phyloP scores from a whole-genome alignment of 306 rosid genomes.

The Cucurbita pepo region DNA sequence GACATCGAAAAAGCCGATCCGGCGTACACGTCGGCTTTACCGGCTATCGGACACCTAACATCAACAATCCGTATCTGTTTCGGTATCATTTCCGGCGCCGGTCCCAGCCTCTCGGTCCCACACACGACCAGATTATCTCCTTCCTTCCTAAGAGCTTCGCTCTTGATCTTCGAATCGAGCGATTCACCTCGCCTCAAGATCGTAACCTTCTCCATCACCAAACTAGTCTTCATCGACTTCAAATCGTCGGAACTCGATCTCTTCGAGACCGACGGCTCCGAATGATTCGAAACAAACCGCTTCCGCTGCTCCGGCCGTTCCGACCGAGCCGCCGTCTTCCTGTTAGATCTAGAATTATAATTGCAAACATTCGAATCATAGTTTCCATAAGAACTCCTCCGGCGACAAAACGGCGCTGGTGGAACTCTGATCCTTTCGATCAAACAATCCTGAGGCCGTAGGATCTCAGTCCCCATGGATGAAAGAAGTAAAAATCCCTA shows the following conservation, averaged over 20 bases:
- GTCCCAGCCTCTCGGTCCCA: slow-evolving; percentile 45
- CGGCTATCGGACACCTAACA: neutral
- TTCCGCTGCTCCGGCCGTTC: slow-evolving; percentile 25
- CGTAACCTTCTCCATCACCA: slow-evolving; percentile 45
- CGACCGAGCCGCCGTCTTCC: slow-evolving; percentile 26
- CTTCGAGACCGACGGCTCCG: slow-evolving; percentile 10
- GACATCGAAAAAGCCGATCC: slow-evolving; percentile 74
- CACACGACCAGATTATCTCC: slow-evolving; percentile 24
- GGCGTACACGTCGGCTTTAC: slow-evolving; percentile 45
- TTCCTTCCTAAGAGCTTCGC: slow-evolving; percentile 23
- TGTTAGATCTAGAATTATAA: slow-evolving; percentile 16
- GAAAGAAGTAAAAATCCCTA: neutral
- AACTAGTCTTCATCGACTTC: slow-evolving; percentile 10
- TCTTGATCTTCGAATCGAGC: slow-evolving; percentile 40
- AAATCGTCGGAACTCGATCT: slow-evolving; percentile 37
- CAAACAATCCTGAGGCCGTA: slow-evolving; percentile 63
- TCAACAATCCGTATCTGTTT: slow-evolving; percentile 32
- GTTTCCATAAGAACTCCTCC: slow-evolving; percentile 15
- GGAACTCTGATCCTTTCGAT: slow-evolving; percentile 31
- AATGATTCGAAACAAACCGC: neutral
- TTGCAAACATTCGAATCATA: slow-evolving; percentile 2
- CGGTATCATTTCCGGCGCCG: slow-evolving; percentile 32
- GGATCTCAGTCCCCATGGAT: slow-evolving; percentile 68
- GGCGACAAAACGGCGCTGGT: slow-evolving; percentile 27
- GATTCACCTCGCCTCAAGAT: slow-evolving; percentile 68